These are phyloP conservation scores for Debaryomyces maramus DNA, from an alignment of 805 yeast genomes.

Conservation along the genomic window DNA sequence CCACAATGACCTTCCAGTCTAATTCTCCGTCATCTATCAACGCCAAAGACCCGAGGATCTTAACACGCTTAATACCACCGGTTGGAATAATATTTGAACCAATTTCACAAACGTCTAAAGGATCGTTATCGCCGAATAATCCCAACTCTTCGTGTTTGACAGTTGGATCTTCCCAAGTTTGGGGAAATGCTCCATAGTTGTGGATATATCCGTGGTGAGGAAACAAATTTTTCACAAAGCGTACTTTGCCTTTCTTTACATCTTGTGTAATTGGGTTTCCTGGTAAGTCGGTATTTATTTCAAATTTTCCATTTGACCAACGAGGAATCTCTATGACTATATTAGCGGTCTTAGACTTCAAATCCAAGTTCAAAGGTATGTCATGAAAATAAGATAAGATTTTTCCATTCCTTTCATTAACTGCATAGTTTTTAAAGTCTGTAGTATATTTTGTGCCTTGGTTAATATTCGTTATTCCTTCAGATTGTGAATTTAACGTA, in stretches of 20 bases:
- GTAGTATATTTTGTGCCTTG: conserved; percentile 38
- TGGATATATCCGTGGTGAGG: conserved; percentile 85
- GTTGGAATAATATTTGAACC: conserved; percentile 66
- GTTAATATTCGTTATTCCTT: conserved; percentile 6
- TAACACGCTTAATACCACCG: conserved; percentile 83
- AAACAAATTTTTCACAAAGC: conserved; percentile 77
- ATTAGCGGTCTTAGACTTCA: conserved; percentile 39
- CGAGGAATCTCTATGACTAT: conserved; percentile 52
- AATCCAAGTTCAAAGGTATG: conserved; percentile 55
- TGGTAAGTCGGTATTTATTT: conserved; percentile 55
- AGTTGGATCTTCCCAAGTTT: conserved; percentile 97
- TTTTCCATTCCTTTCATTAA: conserved; percentile 40
- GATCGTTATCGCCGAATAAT: conserved; percentile 46
- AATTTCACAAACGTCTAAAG: conserved; percentile 76
- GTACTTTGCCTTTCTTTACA: conserved; percentile 66
- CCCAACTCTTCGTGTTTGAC: conserved; percentile 44
- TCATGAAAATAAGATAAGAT: conserved; percentile 72
- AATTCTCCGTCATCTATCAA: conserved; percentile 89
- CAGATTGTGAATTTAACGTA: conserved; percentile 1
- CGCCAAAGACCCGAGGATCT: conserved; percentile 92
- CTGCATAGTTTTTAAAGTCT: conserved; percentile 44
- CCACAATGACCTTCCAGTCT: conserved; percentile 90
- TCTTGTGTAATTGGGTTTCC: conserved; percentile 85
- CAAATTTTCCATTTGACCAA: conserved; percentile 84
- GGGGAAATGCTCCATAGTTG: conserved; percentile 87